A percentile compares a stretch with the other conserved stretches of the same genome.
phyloP scores from a whole-genome alignment of 2,329 filamentous ascomycete genomes.

The Gremmenia infestans region DNA sequence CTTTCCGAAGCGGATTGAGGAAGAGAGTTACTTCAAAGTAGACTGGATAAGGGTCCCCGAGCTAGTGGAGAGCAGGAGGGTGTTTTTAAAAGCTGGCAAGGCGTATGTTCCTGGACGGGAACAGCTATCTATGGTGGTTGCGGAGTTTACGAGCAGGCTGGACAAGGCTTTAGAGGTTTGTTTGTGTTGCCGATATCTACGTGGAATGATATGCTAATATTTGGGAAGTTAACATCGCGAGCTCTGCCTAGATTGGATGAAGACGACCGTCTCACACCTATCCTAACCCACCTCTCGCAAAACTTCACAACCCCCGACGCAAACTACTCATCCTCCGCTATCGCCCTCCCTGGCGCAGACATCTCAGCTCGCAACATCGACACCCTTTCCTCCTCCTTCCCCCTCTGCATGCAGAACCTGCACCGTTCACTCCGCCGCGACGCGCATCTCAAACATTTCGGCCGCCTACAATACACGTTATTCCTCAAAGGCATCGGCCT shows the following conservation, averaged over 20 bases:
- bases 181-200: background rate
- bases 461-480: constrained; percentile 87
- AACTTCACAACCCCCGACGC: constrained; percentile 92
- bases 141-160: constrained; percentile 75
- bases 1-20: constrained; percentile 50
- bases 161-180: constrained; percentile 78
- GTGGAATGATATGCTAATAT: background rate
- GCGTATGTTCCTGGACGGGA: constrained; percentile 87
- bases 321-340: constrained; percentile 64
- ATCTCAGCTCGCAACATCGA: constrained; percentile 80
- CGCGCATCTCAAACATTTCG: constrained; percentile 87
- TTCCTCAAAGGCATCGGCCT: constrained; percentile 96
- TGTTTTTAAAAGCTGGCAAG: constrained; percentile 74
- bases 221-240: constrained; percentile 70
- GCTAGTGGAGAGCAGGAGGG: constrained; percentile 72
- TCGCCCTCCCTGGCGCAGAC: constrained; percentile 61
- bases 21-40: constrained; percentile 92
- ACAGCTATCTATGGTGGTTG: constrained; percentile 82
- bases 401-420: constrained; percentile 89
- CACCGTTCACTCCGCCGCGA: constrained; percentile 83
- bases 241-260: constrained; percentile 90
- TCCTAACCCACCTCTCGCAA: constrained; percentile 79
- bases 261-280: constrained; percentile 81
- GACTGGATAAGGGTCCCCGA: constrained; percentile 94
- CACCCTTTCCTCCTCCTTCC: constrained; percentile 73